Base-by-base conservation (phyloP, 139 green algal species). In the Coelastrella sp. region DNA sequence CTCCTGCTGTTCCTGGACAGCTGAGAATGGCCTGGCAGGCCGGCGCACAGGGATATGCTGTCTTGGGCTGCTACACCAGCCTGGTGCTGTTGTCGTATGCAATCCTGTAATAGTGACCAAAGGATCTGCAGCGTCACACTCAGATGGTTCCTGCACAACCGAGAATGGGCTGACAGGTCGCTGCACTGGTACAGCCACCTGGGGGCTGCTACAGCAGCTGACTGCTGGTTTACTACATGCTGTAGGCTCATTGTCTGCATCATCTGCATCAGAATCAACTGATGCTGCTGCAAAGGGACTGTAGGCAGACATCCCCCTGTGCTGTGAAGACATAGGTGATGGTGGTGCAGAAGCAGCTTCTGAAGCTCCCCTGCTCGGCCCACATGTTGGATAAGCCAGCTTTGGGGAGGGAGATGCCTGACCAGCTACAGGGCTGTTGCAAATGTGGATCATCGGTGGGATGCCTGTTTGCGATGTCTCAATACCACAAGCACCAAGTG, bases 281-380 rank as follows among this genome's bases (percentile, higher is more conserved):
- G 19, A 62, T 60, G 59, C 59, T 59, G n/a, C 59, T 13, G 53
- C 77, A 43, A 84, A 73, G 2, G 77, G 53, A 41, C 40, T 72
- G 59, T 62, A 74, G 21, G 38, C 57, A 41, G 77, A 73, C 77
- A 72, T 72, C 57, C 77, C 77, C 11, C 15, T 50, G 51, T 68
- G 75, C 17, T 59, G 51, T n/a, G 53, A 51, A 17, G 53, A 57
- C 6, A 30, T 50, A 23, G 45, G 27, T 45, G 73, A 5, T 43
- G 73, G 5, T 25, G 43, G 30, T 1, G 19, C 41, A 66, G 57
- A n/a, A n/a, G n/a, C n/a, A n/a, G n/a, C n/a, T n/a, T n/a, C n/a
- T n/a, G n/a, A n/a, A n/a, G n/a, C n/a, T n/a, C n/a, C n/a, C n/a
- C n/a, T n/a, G 57, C 19, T 19, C 30, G 17, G 72, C 34, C 74